These are phyloP conservation scores for Lasiodiplodia sp. DNA, from an alignment of 2,329 filamentous ascomycete species.

Conservation along the genomic window DNA sequence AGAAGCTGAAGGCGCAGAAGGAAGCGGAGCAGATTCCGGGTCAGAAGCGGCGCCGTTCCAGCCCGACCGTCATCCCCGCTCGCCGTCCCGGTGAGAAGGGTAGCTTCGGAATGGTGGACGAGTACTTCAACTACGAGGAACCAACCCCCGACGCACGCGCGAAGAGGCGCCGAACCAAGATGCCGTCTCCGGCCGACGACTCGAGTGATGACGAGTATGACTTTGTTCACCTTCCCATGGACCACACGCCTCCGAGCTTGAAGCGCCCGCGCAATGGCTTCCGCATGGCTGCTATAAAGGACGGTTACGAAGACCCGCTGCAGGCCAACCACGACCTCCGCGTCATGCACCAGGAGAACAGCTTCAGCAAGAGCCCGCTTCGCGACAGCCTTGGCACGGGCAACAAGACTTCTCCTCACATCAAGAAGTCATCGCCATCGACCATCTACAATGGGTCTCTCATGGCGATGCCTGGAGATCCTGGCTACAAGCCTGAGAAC, in stretches of 20 bases:
- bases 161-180: constrained; percentile 4
- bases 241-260: constrained; percentile 6
- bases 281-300: constrained; percentile 11
- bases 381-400: neutral
- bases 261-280: constrained; percentile 21
- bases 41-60: constrained; percentile 11
- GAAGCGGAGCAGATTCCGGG: constrained; percentile 8
- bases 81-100: constrained; percentile 23
- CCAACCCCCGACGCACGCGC: neutral
- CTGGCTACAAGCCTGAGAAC: constrained; percentile 26
- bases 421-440: neutral
- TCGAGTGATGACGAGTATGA: constrained; percentile 12
- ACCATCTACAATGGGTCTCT: constrained; percentile 15
- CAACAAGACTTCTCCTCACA: neutral
- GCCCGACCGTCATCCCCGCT: constrained; percentile 14
- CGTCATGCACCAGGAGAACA: constrained; percentile 16
- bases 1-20: neutral
- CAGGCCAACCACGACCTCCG: constrained; percentile 9
- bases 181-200: neutral
- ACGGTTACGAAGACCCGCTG: constrained; percentile 19
- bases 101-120: constrained; percentile 23
- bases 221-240: neutral
- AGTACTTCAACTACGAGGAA: constrained; percentile 14
- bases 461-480: constrained; percentile 23
- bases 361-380: constrained; percentile 21